Evolutionary conservation across 1,139 yeast genomes (phyloP), one percentile per base, ranked within the genome.

Genomic region (Protomyces macrosporus): DNA sequence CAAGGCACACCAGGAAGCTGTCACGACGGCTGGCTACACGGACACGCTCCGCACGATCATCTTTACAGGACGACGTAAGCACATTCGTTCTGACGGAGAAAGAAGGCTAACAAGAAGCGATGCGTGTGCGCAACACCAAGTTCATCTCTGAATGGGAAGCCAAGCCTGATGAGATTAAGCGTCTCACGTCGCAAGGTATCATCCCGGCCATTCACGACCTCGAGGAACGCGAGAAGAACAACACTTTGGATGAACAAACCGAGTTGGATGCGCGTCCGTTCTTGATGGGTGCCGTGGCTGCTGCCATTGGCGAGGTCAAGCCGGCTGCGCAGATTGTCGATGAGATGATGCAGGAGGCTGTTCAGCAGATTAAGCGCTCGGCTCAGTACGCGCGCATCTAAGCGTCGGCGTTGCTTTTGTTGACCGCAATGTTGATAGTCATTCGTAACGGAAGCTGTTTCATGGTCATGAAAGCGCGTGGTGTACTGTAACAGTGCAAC

Each of bases 221-320:
- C 50, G 71, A 69, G 34, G 56, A 68, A 45, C 68, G 66, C 40
- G 71, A 69, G 56, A 65, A 65, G 54, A 51, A 56, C 30, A 67
- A 67, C 9, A 55, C 53, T 35, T 52, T 35, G 55, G 60, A 62
- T 30, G 69, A 68, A 32, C 68, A 65, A 34, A 48, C 55, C 2
- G 60, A 61, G 34, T 39, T 55, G 45, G 65, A 68, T 34, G 67
- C 67, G 9, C 12, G 66, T 14, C 69, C 69, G 9, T 65, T 50
- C 59, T 70, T 62, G 52, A 71, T 71, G 73, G 73, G 73, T 30
- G 72, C 69, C 54, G 72, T 70, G 9, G 69, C 72, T 12, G 72
- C 72, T 2, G 65, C 66, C 6, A 68, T 71, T 33, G 68, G 69
- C 33, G 70, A 66, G 34, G 68, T 71, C 55, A 67, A 67, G 52